Base-by-base conservation (phyloP, 2,329 filamentous ascomycete species). In the Aspergillus tubingensis region DNA sequence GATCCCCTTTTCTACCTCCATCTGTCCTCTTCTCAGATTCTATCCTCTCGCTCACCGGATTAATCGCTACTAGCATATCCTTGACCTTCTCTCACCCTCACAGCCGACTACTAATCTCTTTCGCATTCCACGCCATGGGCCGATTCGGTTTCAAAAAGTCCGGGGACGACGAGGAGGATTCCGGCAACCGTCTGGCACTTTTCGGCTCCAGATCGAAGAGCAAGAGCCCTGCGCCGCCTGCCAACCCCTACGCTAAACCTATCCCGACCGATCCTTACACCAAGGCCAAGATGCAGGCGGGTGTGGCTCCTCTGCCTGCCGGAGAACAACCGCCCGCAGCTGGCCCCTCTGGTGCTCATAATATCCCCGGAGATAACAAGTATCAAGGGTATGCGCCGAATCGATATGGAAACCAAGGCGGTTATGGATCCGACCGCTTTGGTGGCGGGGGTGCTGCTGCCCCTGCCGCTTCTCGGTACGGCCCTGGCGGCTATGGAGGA, bases 171-270 rank as follows among this genome's bases (percentile, higher is more conserved):
- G 81, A 77, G 68, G 83, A 83, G 51, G 78, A 83, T 60, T 76
- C 77, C 54, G 75, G 76, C 41, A 81, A 79, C 72, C 83, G 85
- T 72, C 78, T 77, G 59, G 83, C 84, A n/a, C 82, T 88, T 32
- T 88, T 88, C 67, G 84, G 85, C 65, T 79, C 78, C 65, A 78
- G 82, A 64, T 81, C 79, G 54, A 86, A 85, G 72, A 80, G 78
- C 66, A 85, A 85, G 72, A 81, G 79, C 57, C 77, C 83, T 27
- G 78, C 80, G 27, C 77, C 82, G 32, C 72, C 79, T 38, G 76
- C 77, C 27, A 85, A 88, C 69, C 85, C 85, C 23, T 86, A 86
- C 66, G 84, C 84, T 47, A 81, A 83, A 52, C 77, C 83, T 5
- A 79, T 82, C 27, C 75, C 77, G 57, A 74, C 77, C 57, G 83